Percentiles rank a stretch among this genome's conserved stretches.
These are phyloP conservation scores for Persicaria tinctoria DNA, from an alignment of 148 eudicot species.

Conservation along the genomic window DNA sequence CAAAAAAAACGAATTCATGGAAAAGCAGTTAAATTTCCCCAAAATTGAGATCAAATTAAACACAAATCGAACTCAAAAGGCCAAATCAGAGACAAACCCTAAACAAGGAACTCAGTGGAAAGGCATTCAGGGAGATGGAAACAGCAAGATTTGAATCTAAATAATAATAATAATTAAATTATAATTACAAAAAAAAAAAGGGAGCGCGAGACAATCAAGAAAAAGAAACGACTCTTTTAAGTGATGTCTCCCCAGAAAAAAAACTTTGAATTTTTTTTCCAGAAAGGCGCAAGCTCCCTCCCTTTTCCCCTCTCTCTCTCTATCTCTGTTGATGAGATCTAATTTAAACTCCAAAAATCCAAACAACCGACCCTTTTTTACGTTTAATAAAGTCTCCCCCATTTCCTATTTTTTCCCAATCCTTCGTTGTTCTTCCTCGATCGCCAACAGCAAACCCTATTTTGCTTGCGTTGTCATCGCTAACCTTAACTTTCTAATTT, in stretches of 20 bases:
- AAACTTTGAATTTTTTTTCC: constrained; percentile 11
- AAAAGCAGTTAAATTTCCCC: not conserved
- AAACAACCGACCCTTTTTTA: not conserved
- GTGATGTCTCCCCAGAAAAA: constrained; percentile 18
- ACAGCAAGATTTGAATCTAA: constrained; percentile 12
- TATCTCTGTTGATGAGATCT: not conserved
- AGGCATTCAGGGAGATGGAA: constrained; percentile 88
- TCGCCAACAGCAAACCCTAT: not conserved
- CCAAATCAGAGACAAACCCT: constrained; percentile 35
- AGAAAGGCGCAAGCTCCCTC: constrained; percentile 28
- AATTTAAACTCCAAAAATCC: constrained; percentile 4
- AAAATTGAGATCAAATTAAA: not conserved
- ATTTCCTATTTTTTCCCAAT: not conserved
- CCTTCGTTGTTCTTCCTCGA: not conserved
- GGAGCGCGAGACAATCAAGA: constrained; percentile 39
- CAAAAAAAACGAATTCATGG: constrained; percentile 18
- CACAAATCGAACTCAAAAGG: not conserved
- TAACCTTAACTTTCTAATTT: constrained; percentile 1
- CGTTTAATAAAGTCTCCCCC: not conserved
- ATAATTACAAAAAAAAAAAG: constrained; percentile 18
- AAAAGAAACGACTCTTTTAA: constrained; percentile 12
- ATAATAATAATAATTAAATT: no score
- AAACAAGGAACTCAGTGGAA: constrained; percentile 31
- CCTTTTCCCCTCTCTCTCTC: constrained; percentile 17
- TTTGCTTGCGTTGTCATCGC: constrained; percentile 15